Base-by-base conservation (phyloP, 108 stramenopile genomes). In the Nannochloropsis granulata region DNA sequence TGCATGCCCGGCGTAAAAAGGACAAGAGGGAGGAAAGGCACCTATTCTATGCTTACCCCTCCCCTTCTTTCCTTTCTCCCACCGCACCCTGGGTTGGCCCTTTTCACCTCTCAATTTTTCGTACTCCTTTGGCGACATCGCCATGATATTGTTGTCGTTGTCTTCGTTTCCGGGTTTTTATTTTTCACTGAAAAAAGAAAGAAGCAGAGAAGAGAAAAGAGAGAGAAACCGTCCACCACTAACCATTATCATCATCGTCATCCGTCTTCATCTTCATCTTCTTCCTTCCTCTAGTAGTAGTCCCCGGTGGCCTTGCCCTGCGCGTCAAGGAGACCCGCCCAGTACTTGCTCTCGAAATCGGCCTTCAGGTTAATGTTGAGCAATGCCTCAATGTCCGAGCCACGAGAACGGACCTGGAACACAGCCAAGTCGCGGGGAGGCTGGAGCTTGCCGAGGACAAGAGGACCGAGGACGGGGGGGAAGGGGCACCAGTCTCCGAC, bases 291-390 rank as follows among this genome's bases (percentile, higher is more conserved):
- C 93, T 94, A 98, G 91, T 98, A 98, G 96, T 98, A 98, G 91
- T 95, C 97, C 85, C 97, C 97, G 88, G 95, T 93, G 92, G 95
- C 89, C 93, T 98, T 98, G 83, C 97, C 97, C 89, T 98, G 95
- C 86, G 97, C 97, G 93, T 98, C 97, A 82, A 98, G 94, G 82
- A 97, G 88, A 84, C 97, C 97, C 78, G 93, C 86, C 97, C 97
- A 98, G 95, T 96, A 98, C 81, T 94, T 91, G 80, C 94, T 90
- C 92, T 98, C 97, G 92, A 98, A 98, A 93, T 94, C 94, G 82
- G 91, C 86, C 95, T 98, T 98, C 85, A 94, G 93, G 94, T 98
- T 98, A 85, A 95, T 94, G 95, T 98, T 96, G 79, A 98, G 94
- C 87, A 96, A 95, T 78, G 97, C 97, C 85, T 95, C 90, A 80